phyloP scores from a whole-genome alignment of 352 stramenopile genomes.

The Phytophthora pisi region DNA sequence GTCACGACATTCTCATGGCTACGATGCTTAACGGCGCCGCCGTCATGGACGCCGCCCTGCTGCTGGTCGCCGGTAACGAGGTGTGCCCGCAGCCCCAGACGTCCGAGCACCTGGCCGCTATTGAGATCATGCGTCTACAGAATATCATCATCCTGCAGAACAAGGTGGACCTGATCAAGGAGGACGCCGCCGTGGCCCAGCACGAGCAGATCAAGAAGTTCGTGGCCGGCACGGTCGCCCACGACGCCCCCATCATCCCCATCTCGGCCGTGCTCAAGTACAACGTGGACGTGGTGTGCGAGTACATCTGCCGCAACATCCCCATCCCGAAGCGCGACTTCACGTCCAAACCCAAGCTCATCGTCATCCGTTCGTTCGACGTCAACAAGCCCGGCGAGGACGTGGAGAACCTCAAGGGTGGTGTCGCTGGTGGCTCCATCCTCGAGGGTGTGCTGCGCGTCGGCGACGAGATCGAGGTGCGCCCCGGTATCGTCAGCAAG shows the following conservation, averaged over 20 bases:
- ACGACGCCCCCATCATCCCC: slow-evolving; percentile 98
- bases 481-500: slow-evolving; percentile 99
- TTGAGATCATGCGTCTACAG: slow-evolving; percentile 99
- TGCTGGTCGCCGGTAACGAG: slow-evolving; percentile 98
- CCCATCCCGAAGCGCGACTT: slow-evolving; percentile 99
- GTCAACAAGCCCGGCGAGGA: slow-evolving; percentile 99
- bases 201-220: slow-evolving; percentile 97
- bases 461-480: slow-evolving; percentile 99
- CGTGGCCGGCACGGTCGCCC: slow-evolving; percentile 90
- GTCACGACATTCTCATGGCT: slow-evolving; percentile 99
- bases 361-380: slow-evolving; percentile 99
- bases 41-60: slow-evolving; percentile 99
- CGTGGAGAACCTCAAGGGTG: slow-evolving; percentile 96
- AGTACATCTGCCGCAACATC: slow-evolving; percentile 99
- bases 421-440: slow-evolving; percentile 92
- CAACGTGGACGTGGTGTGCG: slow-evolving; percentile 99
- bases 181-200: slow-evolving; percentile 96
- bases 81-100: slow-evolving; percentile 99
- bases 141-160: slow-evolving; percentile 99
- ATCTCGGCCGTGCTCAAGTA: slow-evolving; percentile 99
- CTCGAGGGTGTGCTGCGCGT: slow-evolving; percentile 97
- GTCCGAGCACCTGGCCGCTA: slow-evolving; percentile 98
- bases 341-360: slow-evolving; percentile 96
- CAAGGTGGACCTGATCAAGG: slow-evolving; percentile 99
- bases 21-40: slow-evolving; percentile 99